A percentile compares a stretch with the other conserved stretches of the same genome.
Evolutionary conservation across 2,329 filamentous ascomycete genomes (phyloP).

Genomic region (Emydomyces testavorans): DNA sequence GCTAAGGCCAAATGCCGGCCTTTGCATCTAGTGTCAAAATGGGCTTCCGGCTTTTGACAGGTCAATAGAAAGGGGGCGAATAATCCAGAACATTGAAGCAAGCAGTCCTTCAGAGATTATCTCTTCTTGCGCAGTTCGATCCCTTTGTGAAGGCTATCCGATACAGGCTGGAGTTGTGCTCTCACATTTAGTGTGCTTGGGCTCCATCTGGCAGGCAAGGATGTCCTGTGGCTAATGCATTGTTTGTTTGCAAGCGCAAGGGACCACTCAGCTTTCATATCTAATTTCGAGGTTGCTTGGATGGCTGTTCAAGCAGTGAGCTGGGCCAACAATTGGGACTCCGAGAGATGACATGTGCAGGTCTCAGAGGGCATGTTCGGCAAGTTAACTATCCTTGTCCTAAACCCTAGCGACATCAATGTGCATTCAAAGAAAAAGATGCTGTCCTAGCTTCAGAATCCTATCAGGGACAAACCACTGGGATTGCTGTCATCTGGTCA

Average conservation of each 20-base stretch:
- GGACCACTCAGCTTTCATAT: constrained; percentile 12
- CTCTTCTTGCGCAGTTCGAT: constrained; percentile 2
- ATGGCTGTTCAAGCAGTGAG: constrained; percentile 16
- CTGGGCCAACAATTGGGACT: constrained; percentile 7
- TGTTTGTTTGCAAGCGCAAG: constrained; percentile 16
- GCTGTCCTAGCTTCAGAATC: background rate
- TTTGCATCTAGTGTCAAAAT: constrained; percentile 13
- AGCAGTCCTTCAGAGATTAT: background rate
- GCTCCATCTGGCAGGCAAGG: background rate
- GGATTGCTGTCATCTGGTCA: background rate
- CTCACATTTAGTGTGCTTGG: background rate
- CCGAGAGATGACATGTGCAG: constrained; percentile 10
- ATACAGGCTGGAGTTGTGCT: constrained; percentile 4
- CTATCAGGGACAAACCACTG: background rate
- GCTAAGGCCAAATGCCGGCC: constrained; percentile 15
- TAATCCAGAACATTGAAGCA: background rate
- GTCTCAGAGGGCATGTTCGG: constrained; percentile 11
- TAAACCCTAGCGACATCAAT: background rate
- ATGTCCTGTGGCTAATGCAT: constrained; percentile 11
- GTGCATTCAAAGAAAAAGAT: background rate
- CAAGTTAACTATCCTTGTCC: background rate
- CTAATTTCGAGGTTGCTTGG: constrained; percentile 15
- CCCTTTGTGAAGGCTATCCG: constrained; percentile 16
- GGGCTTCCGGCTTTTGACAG: constrained; percentile 15
- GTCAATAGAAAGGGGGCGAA: constrained; percentile 6